These are phyloP conservation scores for Monascus ruber DNA, from an alignment of 2,329 filamentous ascomycete genomes.

Conservation along the genomic window DNA sequence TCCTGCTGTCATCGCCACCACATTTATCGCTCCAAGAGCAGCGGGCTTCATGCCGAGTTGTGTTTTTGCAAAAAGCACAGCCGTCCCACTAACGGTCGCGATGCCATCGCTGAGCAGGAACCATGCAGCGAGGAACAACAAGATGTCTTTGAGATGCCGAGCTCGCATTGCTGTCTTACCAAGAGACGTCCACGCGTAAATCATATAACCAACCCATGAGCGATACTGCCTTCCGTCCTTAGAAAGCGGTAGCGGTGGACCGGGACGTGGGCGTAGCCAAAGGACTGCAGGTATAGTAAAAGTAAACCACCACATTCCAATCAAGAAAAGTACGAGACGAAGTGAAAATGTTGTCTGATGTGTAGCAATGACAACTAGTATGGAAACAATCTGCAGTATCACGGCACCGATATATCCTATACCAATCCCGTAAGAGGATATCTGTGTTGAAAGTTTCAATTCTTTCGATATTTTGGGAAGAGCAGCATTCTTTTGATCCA, in stretches of 20 bases:
- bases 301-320: slow-evolving; percentile 84
- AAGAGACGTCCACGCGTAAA: slow-evolving; percentile 76
- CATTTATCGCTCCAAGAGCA: slow-evolving; percentile 81
- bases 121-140: slow-evolving; percentile 83
- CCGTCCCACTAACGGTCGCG: slow-evolving; percentile 87
- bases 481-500: neutral
- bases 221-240: slow-evolving; percentile 25
- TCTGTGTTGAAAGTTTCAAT: slow-evolving; percentile 72
- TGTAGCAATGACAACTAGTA: slow-evolving; percentile 62
- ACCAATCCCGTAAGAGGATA: slow-evolving; percentile 85
- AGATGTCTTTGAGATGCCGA: slow-evolving; percentile 61
- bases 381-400: slow-evolving; percentile 69
- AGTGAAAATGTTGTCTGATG: slow-evolving; percentile 75
- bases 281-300: slow-evolving; percentile 83
- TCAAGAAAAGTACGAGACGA: slow-evolving; percentile 71
- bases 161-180: slow-evolving; percentile 70
- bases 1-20: slow-evolving; percentile 75
- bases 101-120: slow-evolving; percentile 90
- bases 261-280: slow-evolving; percentile 80
- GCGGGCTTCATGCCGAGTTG: slow-evolving; percentile 80
- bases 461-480: slow-evolving; percentile 42
- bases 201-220: slow-evolving; percentile 60
- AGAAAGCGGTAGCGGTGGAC: slow-evolving; percentile 57
- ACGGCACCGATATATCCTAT: slow-evolving; percentile 86
- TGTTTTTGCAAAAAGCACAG: slow-evolving; percentile 91